Conservation (phyloP, 345 rosid genomes). For the Triadica sebifera region DNA sequence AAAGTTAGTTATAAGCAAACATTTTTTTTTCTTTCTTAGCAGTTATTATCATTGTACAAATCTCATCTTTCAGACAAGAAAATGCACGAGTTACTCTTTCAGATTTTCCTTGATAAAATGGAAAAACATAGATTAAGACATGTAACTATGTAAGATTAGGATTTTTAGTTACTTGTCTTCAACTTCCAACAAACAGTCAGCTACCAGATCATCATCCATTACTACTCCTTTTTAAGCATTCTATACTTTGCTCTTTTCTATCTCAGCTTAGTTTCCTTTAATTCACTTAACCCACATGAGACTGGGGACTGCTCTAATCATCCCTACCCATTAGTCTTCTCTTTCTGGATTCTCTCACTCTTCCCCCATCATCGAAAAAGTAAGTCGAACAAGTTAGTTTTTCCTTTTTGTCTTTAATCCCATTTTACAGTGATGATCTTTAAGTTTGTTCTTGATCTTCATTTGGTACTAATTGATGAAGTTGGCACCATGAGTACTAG, state of each 20-base stretch:
- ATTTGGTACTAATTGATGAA: no score
- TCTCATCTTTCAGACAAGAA: neutral
- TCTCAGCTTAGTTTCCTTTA: neutral
- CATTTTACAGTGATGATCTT: neutral
- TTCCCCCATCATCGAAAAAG: neutral
- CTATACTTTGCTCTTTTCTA: neutral
- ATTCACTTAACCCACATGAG: neutral
- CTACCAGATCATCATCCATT: neutral
- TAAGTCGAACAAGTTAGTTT: neutral
- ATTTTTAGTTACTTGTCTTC: slow-evolving; percentile 5
- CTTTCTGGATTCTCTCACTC: neutral
- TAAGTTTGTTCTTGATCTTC: neutral
- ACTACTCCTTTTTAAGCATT: neutral
- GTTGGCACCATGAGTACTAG: no score
- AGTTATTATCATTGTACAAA: neutral
- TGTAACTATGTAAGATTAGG: neutral
- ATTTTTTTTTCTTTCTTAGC: neutral
- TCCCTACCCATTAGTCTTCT: neutral
- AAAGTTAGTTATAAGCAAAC: slow-evolving; percentile 13
- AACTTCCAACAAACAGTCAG: slow-evolving; percentile 21
- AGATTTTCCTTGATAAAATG: neutral
- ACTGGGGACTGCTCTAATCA: neutral
- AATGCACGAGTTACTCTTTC: neutral
- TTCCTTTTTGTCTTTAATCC: neutral
- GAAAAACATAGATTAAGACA: neutral